Conservation (phyloP, 106 monocot species). For the Acorus calamus region DNA sequence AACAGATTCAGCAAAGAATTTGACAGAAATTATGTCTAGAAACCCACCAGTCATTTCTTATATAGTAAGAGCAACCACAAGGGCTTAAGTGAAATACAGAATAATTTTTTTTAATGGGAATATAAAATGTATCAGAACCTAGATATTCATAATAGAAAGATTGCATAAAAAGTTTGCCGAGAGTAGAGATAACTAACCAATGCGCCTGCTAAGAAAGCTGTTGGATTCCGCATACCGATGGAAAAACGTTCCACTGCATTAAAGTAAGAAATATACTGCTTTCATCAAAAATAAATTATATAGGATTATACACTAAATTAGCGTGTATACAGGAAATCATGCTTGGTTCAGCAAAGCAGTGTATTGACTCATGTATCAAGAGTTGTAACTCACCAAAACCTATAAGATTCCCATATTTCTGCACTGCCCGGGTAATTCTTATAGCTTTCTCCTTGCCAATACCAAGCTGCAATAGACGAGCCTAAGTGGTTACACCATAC, state of each 20-base stretch:
- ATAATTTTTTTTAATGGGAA: too few species aligned
- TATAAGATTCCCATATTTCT: constrained; percentile 80
- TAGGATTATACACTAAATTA: not conserved
- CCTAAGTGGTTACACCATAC: too few species aligned
- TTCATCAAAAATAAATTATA: too few species aligned
- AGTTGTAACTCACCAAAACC: constrained; percentile 64
- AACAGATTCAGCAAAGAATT: too few species aligned
- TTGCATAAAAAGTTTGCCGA: not conserved
- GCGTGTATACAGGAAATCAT: not conserved
- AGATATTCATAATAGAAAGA: not conserved
- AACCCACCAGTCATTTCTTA: too few species aligned
- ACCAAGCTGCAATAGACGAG: constrained; percentile 35
- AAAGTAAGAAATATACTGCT: not conserved
- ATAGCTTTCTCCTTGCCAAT: constrained; percentile 60
- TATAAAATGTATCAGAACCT: not conserved
- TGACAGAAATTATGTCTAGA: too few species aligned
- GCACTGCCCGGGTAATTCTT: constrained; percentile 45
- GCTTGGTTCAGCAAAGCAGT: not conserved
- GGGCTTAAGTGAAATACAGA: too few species aligned
- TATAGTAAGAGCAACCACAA: too few species aligned
- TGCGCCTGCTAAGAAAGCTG: constrained; percentile 74
- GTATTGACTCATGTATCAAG: not conserved
- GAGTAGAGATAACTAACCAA: constrained; percentile 34
- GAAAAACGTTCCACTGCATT: constrained; percentile 83
- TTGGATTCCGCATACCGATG: constrained; percentile 74